phyloP scores from a whole-genome alignment of 768 basidiomycete species.

The Hysterangium stoloniferum region DNA sequence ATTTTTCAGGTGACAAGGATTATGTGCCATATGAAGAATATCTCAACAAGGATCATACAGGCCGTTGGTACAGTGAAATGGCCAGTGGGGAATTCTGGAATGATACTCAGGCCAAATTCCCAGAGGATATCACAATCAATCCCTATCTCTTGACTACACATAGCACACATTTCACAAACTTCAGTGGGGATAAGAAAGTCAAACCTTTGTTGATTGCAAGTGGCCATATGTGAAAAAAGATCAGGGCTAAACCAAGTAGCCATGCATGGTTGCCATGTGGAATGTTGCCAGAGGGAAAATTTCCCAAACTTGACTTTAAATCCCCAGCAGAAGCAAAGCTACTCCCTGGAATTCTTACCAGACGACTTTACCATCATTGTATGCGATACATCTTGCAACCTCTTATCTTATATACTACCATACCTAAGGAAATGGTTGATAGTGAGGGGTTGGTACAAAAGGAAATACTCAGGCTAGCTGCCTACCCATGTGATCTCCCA shows the following conservation, averaged over 20 bases:
- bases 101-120: neutral
- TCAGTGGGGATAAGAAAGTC: neutral
- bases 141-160: neutral
- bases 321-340: neutral
- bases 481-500: neutral
- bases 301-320: neutral
- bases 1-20: constrained; percentile 29
- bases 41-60: neutral
- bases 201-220: neutral
- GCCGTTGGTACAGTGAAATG: neutral
- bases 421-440: neutral
- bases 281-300: neutral
- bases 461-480: neutral
- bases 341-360: neutral
- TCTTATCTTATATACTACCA: neutral
- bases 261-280: neutral
- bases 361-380: neutral
- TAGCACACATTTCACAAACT: neutral
- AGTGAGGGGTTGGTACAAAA: neutral
- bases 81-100: neutral
- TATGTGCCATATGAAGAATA: constrained; percentile 22
- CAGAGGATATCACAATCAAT: neutral
- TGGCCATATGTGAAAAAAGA: neutral
- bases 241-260: neutral
- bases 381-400: neutral